phyloP scores from a whole-genome alignment of 2,329 filamentous ascomycete genomes.

The Verticillium tricorpus region DNA sequence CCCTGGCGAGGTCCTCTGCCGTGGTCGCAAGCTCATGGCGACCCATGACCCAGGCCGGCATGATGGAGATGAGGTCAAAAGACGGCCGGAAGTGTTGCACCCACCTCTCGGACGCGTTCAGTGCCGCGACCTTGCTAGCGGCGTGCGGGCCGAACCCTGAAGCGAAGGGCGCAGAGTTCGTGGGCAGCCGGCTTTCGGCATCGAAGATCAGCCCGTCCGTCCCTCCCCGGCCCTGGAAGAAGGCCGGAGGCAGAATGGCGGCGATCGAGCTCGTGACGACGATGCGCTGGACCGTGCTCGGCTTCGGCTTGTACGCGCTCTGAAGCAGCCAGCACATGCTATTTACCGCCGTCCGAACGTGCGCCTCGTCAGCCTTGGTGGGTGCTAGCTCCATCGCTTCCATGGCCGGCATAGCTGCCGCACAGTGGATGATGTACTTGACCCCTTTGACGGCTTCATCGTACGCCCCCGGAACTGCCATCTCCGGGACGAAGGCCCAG shows the following conservation, averaged over 20 bases:
- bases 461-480: constrained; percentile 29
- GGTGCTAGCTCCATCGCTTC: not conserved
- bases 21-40: constrained; percentile 26
- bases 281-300: constrained; percentile 28
- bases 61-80: constrained; percentile 26
- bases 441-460: constrained; percentile 33
- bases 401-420: constrained; percentile 16
- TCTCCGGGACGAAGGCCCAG: constrained; percentile 5
- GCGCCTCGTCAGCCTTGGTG: not conserved
- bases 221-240: not conserved
- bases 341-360: not conserved
- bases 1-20: constrained; percentile 17
- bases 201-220: not conserved
- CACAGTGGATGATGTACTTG: constrained; percentile 29
- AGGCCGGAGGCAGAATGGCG: constrained; percentile 9
- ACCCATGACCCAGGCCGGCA: constrained; percentile 20
- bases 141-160: not conserved
- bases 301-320: not conserved
- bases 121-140: not conserved
- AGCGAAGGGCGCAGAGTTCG: not conserved
- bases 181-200: not conserved
- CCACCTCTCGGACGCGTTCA: constrained; percentile 14
- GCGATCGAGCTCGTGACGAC: constrained; percentile 36
- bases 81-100: constrained; percentile 23
- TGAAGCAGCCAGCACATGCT: not conserved